Evolutionary conservation across 139 green algal species (phyloP), one percentile per base, ranked within the genome.

Genomic region (Coelastrella sp.): DNA sequence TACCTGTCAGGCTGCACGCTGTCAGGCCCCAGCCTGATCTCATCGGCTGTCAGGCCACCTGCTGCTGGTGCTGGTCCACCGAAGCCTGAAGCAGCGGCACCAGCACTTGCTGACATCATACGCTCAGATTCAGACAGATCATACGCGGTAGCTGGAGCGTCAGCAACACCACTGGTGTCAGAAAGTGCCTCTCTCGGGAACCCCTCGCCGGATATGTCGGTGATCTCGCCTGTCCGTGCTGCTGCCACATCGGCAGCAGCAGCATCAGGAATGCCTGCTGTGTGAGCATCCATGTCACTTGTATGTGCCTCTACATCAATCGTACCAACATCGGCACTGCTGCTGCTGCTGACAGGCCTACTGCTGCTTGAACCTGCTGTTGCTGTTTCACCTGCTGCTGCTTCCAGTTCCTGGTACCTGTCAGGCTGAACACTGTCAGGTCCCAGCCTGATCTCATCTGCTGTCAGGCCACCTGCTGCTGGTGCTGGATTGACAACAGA

Each of bases 71-170:
- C 83, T 20, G 66, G 23, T 6, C 5, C 14, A 4, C 60, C 64
- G 47, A 11, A 4, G 5, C 80, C 81, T 54, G 81, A 17, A 87
- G 81, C 81, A 87, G 81, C 81, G 77, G 81, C 64, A 54, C 81
- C 81, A 17, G 47, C 66, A 23, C 14, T 87, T 5, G 56, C 22
- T 5, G 81, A 17, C 81, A 87, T 87, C 61, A 87, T 23, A 0
- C 47, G 61, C 13, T 65, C 7, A 56, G 64, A 66, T 47, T 87
- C 81, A n/a, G n/a, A n/a, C n/a, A n/a, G n/a, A n/a, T n/a, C n/a
- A n/a, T n/a, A n/a, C n/a, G 32, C 32, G 32, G 32, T 47, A 47
- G 32, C 32, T 2, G 32, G 32, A 47, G 32, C 32, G 32, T 47
- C 32, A 47, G 32, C 32, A 47, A 47, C 32, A 47, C 32, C 32